Evolutionary conservation across 208 protist genomes (phyloP), one percentile per base, ranked within the genome.

Genomic region (Leishmania martiniquensis): DNA sequence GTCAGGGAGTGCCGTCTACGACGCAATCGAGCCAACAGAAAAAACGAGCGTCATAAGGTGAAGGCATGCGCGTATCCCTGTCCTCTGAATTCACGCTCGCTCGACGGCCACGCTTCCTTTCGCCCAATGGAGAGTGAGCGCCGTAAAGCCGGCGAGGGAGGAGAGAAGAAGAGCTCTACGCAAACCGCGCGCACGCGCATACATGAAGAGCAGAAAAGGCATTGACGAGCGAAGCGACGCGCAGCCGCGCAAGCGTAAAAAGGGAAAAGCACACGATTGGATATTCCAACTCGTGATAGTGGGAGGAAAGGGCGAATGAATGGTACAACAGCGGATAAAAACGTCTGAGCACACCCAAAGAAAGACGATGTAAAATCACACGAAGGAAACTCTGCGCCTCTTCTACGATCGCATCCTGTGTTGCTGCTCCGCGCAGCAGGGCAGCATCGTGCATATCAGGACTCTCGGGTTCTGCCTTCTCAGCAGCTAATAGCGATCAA

Each of bases 131-230:
- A 37, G 57, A 63, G 57, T 20, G 13, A 25, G 57, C 13, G 4
- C 5, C 6, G 52, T 15, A 39, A 29, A 63, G 15, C 2, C 1
- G 29, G 57, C 57, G 57, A 37, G 29, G 3, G 37, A 7, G 29
- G 32, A 29, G 22, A 12, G 5, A 12, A 29, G 17, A 57, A 57
- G 52, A 63, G 20, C 12, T 20, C 25, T 0, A 20, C 25, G 29
- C 57, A 13, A 54, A n/a, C 34, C 65, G n/a, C 47, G 49, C 52
- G 59, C 77, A 76, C 47, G 22, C 7, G 69, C 34, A 51, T 22
- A 47, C 71, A 69, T 37, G 42, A 37, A n/a, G n/a, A n/a, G n/a
- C n/a, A n/a, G n/a, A n/a, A n/a, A n/a, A n/a, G n/a, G n/a, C n/a
- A n/a, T n/a, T n/a, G n/a, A n/a, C n/a, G n/a, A n/a, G n/a, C n/a